A percentile compares a stretch with the other conserved stretches of the same genome.
phyloP scores from a whole-genome alignment of 2,329 filamentous ascomycete genomes.

The Fusarium burgessii region DNA sequence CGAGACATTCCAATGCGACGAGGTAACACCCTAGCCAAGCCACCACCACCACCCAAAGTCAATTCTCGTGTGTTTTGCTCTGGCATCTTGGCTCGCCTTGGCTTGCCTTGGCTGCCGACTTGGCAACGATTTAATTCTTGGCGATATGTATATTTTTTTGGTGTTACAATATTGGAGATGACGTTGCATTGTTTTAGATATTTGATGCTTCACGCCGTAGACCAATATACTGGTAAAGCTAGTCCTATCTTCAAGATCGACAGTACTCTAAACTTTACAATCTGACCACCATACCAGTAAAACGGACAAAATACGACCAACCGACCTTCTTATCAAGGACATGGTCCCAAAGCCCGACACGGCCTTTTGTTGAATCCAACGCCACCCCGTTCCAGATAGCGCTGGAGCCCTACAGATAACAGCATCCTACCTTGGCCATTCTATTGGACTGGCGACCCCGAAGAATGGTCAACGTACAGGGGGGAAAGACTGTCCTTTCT shows the following conservation, averaged over 20 bases:
- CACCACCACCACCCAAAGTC: neutral
- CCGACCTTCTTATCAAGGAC: slow-evolving; percentile 32
- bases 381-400: slow-evolving; percentile 24
- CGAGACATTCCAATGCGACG: slow-evolving; percentile 8
- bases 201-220: neutral
- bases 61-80: slow-evolving; percentile 6
- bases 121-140: neutral
- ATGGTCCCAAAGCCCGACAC: neutral
- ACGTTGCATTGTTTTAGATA: neutral
- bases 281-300: slow-evolving; percentile 23
- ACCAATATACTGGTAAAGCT: neutral
- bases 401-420: slow-evolving; percentile 19
- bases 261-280: neutral
- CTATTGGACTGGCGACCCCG: neutral
- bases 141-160: neutral
- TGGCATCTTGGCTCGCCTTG: neutral
- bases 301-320: neutral
- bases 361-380: slow-evolving; percentile 24
- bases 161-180: neutral
- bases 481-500: neutral
- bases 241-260: neutral
- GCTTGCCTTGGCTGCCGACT: neutral
- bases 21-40: neutral
- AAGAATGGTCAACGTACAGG: neutral
- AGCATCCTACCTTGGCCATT: neutral